phyloP scores from a whole-genome alignment of 768 basidiomycete genomes.

The Suillus subalutaceus region DNA sequence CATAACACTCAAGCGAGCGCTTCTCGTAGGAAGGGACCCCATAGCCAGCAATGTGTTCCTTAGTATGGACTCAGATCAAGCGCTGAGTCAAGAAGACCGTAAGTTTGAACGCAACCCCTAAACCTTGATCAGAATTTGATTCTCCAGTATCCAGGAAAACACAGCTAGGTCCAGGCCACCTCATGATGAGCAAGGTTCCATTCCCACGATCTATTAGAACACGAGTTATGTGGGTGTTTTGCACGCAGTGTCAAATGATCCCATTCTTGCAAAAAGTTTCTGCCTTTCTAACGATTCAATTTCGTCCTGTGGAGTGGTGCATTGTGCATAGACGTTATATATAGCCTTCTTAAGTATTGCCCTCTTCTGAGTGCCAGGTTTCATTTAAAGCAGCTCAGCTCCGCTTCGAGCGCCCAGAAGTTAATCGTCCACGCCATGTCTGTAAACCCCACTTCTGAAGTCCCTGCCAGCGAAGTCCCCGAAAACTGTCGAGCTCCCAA shows the following conservation, averaged over 20 bases:
- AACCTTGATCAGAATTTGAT: background rate
- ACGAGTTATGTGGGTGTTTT: slow-evolving; percentile 1
- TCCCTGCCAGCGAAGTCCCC: background rate
- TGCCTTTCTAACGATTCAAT: background rate
- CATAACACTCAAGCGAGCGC: background rate
- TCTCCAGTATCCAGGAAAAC: no score
- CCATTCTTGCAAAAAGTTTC: no score
- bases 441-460: background rate
- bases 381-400: background rate
- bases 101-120: background rate
- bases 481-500: background rate
- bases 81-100: background rate
- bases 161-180: no score
- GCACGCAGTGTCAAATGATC: no score
- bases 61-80: background rate
- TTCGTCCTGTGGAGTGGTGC: background rate
- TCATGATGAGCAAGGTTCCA: background rate
- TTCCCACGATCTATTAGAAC: background rate
- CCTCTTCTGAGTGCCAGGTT: background rate
- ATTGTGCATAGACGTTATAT: background rate
- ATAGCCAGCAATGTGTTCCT: background rate
- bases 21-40: background rate
- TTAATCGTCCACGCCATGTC: background rate
- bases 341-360: background rate
- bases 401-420: background rate